These are phyloP conservation scores for Trichoderma reesei DNA, from an alignment of 495 filamentous ascomycete genomes.

Conservation along the genomic window DNA sequence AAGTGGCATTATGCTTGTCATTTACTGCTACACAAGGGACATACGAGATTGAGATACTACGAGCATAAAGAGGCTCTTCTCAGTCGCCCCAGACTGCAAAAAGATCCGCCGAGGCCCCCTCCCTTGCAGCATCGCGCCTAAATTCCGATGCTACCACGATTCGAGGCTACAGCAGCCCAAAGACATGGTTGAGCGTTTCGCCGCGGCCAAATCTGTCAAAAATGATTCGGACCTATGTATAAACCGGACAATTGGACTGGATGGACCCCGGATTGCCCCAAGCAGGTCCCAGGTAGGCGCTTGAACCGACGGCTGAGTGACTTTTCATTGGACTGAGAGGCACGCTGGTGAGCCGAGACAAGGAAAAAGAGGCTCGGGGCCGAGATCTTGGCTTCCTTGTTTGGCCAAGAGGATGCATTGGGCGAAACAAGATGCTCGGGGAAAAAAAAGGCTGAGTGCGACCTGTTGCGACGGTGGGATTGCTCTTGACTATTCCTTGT, in stretches of 20 bases:
- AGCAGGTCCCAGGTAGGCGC: not conserved
- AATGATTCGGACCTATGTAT: not conserved
- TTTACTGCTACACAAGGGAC: too few species aligned
- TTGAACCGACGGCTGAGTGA: not conserved
- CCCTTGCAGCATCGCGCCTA: not conserved
- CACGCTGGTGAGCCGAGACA: not conserved
- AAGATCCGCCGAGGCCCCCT: not conserved
- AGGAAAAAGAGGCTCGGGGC: too few species aligned
- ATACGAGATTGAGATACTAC: too few species aligned
- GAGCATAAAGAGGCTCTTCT: too few species aligned
- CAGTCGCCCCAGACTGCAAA: too few species aligned
- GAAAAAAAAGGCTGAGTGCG: not conserved
- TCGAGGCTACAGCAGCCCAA: not conserved
- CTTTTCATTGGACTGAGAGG: not conserved
- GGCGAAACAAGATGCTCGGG: not conserved
- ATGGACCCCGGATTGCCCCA: not conserved
- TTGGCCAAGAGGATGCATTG: not conserved
- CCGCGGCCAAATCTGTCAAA: not conserved
- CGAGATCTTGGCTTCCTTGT: not conserved
- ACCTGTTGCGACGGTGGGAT: not conserved
- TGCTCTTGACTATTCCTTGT: not conserved
- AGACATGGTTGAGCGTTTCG: not conserved
- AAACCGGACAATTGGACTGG: not conserved
- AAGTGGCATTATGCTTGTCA: too few species aligned
- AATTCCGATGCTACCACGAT: too few species aligned